A percentile compares a stretch with the other conserved stretches of the same genome.
Evolutionary conservation across 371 early-diverging fungal genomes (phyloP).

Genomic region (Thermomucor indicae-seudaticae): DNA sequence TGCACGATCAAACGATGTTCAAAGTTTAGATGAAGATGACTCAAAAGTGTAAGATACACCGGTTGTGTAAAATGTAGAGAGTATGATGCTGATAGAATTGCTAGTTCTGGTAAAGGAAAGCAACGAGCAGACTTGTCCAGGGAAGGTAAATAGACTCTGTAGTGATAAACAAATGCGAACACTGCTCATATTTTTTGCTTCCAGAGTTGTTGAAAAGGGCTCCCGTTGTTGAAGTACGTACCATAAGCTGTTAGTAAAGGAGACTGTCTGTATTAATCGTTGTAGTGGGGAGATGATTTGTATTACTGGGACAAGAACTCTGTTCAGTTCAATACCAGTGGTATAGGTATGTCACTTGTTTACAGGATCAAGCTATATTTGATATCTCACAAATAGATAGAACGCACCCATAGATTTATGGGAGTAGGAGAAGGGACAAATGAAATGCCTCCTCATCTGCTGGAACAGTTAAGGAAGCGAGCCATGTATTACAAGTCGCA

Average conservation of each 20-base stretch:
- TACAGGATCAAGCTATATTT: too few relatives aligned
- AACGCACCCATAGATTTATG: conserved; percentile 60
- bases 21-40: neutral
- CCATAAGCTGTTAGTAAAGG: neutral
- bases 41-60: neutral
- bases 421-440: conserved; percentile 63
- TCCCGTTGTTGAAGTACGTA: conserved; percentile 54
- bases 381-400: conserved; percentile 11
- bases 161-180: neutral
- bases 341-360: conserved; percentile 30
- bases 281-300: conserved; percentile 62
- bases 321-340: conserved; percentile 63
- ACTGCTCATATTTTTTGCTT: neutral
- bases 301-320: conserved; percentile 65
- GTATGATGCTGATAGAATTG: neutral
- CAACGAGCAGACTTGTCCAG: conserved; percentile 25
- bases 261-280: neutral
- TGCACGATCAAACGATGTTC: neutral
- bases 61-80: neutral
- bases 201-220: conserved; percentile 48
- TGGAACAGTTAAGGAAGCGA: conserved; percentile 50
- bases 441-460: conserved; percentile 47
- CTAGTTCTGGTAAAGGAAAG: conserved; percentile 19
- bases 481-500: conserved; percentile 42
- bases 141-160: conserved; percentile 5